These are phyloP conservation scores for Hortiboletus flavorubellus DNA, from an alignment of 768 basidiomycete species.

Conservation along the genomic window DNA sequence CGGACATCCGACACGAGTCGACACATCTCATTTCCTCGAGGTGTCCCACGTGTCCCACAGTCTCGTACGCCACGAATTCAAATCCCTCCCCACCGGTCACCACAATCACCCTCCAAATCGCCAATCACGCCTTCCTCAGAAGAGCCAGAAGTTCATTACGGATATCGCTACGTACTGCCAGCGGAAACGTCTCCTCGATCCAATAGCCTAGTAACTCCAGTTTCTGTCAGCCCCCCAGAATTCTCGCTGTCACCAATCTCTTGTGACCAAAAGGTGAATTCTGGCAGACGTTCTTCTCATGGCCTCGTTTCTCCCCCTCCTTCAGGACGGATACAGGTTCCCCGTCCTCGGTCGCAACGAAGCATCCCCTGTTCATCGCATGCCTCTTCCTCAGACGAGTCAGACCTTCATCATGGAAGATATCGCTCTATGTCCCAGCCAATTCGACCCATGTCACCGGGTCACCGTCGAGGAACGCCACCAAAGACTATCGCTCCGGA, in stretches of 20 bases:
- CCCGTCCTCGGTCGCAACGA: conserved; percentile 4
- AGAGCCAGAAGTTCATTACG: conserved; percentile 6
- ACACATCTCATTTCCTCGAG: conserved; percentile 5
- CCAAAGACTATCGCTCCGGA: conserved; percentile 15
- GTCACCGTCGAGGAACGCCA: conserved; percentile 5
- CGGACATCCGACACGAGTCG: neutral
- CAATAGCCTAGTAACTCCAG: conserved; percentile 4
- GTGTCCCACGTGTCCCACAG: neutral
- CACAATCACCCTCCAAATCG: conserved; percentile 6
- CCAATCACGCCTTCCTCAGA: conserved; percentile 19
- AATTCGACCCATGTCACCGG: neutral
- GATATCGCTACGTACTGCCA: neutral
- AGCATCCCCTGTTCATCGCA: neutral
- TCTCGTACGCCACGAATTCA: conserved; percentile 9
- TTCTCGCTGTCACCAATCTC: neutral
- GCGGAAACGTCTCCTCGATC: neutral
- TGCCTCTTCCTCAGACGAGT: conserved; percentile 10
- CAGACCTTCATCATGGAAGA: neutral
- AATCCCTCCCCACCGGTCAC: conserved; percentile 10
- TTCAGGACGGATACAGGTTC: neutral
- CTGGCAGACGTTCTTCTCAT: neutral
- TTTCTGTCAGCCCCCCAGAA: conserved; percentile 3
- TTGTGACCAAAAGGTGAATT: neutral
- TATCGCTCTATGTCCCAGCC: conserved; percentile 2
- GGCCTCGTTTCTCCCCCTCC: neutral